These are phyloP conservation scores for Picochlorum sp. DNA, from an alignment of 139 green algal genomes.

Conservation along the genomic window DNA sequence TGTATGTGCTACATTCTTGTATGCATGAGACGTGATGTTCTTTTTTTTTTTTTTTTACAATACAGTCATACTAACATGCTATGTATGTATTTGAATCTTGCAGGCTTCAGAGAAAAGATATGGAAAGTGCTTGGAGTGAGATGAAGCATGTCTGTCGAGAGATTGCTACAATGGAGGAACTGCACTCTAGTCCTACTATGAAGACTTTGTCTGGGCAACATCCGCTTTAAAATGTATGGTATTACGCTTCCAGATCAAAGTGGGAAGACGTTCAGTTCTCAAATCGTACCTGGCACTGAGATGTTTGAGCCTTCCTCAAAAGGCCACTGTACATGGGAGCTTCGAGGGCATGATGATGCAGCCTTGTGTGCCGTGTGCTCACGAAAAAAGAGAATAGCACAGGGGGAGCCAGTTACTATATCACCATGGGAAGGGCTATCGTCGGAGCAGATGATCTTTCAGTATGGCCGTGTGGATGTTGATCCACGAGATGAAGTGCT, in stretches of 20 bases:
- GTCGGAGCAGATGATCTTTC: constrained; percentile 79
- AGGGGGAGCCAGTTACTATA: constrained; percentile 51
- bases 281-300: background rate
- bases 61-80: too few relatives aligned
- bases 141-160: constrained; percentile 27
- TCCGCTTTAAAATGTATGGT: constrained; percentile 29
- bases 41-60: too few relatives aligned
- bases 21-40: too few relatives aligned
- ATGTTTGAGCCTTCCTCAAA: background rate
- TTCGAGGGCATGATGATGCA: background rate
- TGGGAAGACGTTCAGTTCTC: background rate
- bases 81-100: constrained; percentile 11
- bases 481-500: constrained; percentile 61
- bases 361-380: constrained; percentile 2
- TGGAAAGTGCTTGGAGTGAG: constrained; percentile 18
- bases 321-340: background rate
- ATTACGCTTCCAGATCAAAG: background rate
- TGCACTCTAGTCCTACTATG: constrained; percentile 29
- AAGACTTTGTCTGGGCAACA: constrained; percentile 67
- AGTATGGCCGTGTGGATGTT: constrained; percentile 65
- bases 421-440: constrained; percentile 42
- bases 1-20: constrained; percentile 6
- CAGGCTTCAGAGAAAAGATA: constrained; percentile 2
- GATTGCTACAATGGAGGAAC: constrained; percentile 15
- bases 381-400: background rate